Evolutionary conservation across 2,329 filamentous ascomycete genomes (phyloP).

Genomic region (Diaporthe sp.): DNA sequence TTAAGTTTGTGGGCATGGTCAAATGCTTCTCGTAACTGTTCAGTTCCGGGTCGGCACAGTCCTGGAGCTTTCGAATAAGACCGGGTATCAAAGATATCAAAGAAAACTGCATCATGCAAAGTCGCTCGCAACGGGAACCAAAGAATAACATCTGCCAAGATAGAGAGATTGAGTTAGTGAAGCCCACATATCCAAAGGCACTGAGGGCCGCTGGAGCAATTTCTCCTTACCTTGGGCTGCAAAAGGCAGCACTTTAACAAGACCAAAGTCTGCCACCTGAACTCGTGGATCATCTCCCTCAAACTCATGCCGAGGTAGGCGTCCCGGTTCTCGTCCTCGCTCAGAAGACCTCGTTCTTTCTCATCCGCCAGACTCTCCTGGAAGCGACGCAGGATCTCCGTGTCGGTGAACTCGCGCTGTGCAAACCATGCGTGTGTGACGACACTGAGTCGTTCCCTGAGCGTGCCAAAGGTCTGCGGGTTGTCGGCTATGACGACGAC

Average conservation of each 20-base stretch:
- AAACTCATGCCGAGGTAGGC: conserved; percentile 91
- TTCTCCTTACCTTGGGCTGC: conserved; percentile 83
- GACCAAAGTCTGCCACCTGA: conserved; percentile 93
- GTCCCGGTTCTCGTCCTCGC: conserved; percentile 82
- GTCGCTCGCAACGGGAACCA: conserved; percentile 91
- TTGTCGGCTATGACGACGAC: conserved; percentile 95
- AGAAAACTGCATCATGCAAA: conserved; percentile 99
- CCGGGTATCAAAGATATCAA: conserved; percentile 95
- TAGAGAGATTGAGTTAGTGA: background rate
- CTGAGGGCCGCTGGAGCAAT: no score
- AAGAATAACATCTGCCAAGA: conserved; percentile 92
- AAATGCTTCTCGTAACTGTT: conserved; percentile 84
- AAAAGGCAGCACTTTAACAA: conserved; percentile 93
- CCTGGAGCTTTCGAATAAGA: conserved; percentile 90
- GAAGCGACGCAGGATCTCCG: conserved; percentile 90
- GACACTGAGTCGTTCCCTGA: conserved; percentile 89
- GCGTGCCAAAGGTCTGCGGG: conserved; percentile 89
- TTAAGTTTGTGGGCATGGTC: conserved; percentile 84
- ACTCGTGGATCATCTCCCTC: conserved; percentile 92
- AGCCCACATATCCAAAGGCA: background rate
- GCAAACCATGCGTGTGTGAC: conserved; percentile 98
- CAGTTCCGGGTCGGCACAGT: conserved; percentile 94
- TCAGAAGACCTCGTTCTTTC: conserved; percentile 67
- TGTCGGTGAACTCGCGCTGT: conserved; percentile 91
- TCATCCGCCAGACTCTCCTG: conserved; percentile 87